These are phyloP conservation scores for Termitomyces sp. DNA, from an alignment of 768 basidiomycete genomes.

Conservation along the genomic window DNA sequence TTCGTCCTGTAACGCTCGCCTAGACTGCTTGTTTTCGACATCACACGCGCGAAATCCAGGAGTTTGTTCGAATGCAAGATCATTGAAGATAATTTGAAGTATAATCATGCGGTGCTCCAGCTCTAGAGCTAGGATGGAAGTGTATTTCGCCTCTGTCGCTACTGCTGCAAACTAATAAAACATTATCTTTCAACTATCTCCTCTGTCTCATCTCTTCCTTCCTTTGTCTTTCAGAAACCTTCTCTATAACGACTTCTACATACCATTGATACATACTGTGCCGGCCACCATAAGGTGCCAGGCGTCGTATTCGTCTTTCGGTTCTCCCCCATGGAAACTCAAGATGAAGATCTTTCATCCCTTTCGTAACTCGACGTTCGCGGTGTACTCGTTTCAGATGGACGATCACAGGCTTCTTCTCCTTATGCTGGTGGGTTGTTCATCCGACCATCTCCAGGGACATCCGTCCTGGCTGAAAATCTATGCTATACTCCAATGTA, in stretches of 20 bases:
- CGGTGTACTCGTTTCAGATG: neutral
- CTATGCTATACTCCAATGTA: neutral
- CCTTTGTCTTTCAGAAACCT: neutral
- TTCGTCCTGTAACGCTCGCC: neutral
- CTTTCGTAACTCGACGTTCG: neutral
- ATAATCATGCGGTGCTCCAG: no score
- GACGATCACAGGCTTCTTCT: neutral
- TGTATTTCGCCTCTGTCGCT: neutral
- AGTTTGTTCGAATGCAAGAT: neutral
- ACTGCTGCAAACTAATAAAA: neutral
- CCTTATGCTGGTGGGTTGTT: neutral
- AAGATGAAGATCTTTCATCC: neutral
- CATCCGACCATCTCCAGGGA: constrained; percentile 10
- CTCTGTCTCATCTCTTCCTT: neutral
- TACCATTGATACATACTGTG: neutral
- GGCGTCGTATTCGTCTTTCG: neutral
- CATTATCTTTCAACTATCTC: neutral
- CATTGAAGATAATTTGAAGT: neutral
- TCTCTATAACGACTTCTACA: neutral
- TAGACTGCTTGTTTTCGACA: neutral
- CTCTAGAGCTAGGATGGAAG: neutral
- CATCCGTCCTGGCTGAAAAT: neutral
- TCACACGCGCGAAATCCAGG: neutral
- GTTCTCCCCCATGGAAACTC: neutral
- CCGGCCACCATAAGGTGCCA: neutral